These are phyloP conservation scores for Kwoniella botswanensis DNA, from an alignment of 768 basidiomycete species.

Conservation along the genomic window DNA sequence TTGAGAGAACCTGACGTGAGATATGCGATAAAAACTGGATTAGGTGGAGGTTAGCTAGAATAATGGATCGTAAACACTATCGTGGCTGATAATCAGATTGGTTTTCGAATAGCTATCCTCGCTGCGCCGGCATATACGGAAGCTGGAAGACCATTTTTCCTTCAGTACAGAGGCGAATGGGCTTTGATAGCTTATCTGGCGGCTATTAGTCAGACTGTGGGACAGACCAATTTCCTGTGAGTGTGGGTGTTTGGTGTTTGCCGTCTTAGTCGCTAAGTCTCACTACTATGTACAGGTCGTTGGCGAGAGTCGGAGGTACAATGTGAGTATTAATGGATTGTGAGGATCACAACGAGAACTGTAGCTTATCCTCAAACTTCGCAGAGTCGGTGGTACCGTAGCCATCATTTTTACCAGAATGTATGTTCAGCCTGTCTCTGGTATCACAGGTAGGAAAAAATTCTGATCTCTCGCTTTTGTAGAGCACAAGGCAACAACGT, in stretches of 20 bases:
- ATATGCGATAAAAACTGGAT: constrained; percentile 81
- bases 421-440: not conserved
- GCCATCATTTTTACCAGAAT: constrained; percentile 20
- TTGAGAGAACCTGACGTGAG: constrained; percentile 76
- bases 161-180: constrained; percentile 90
- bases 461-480: not conserved
- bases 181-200: constrained; percentile 82
- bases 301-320: constrained; percentile 85
- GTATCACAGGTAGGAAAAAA: not conserved
- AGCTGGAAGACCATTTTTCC: constrained; percentile 73
- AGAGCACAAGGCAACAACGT: constrained; percentile 74
- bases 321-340: constrained; percentile 63
- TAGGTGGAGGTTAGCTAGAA: constrained; percentile 50
- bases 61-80: not conserved
- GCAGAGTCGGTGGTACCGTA: constrained; percentile 20
- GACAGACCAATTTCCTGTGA: constrained; percentile 82
- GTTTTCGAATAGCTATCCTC: constrained; percentile 67
- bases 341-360: not conserved
- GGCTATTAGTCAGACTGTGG: constrained; percentile 52
- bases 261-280: too few species aligned
- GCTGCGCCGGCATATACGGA: constrained; percentile 89
- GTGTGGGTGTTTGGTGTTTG: not conserved
- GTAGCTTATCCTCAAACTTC: too few species aligned
- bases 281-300: constrained; percentile 34
- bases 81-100: not conserved